These are phyloP conservation scores for Thielaviopsis euricoi DNA, from an alignment of 2,329 filamentous ascomycete genomes.

Conservation along the genomic window DNA sequence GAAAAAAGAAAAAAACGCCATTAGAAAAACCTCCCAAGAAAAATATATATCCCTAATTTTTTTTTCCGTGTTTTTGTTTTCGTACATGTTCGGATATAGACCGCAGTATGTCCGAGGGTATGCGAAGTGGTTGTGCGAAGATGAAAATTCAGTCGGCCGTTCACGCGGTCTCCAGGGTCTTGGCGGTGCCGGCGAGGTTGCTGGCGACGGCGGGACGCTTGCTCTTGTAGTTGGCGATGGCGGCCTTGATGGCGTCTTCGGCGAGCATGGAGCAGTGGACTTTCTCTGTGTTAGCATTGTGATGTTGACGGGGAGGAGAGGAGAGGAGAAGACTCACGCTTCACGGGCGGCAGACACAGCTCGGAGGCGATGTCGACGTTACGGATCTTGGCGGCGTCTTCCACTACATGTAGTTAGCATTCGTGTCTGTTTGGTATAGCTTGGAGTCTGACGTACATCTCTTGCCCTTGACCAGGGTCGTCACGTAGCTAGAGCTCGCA, in stretches of 20 bases:
- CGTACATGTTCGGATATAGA: no score
- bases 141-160: no score
- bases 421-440: no score
- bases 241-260: conserved; percentile 81
- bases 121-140: no score
- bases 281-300: conserved; percentile 19
- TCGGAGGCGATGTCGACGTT: conserved; percentile 99
- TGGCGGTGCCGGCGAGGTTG: conserved; percentile 58
- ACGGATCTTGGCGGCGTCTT: conserved; percentile 80
- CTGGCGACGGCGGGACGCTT: conserved; percentile 50
- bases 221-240: conserved; percentile 78
- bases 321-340: conserved; percentile 52
- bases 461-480: conserved; percentile 93
- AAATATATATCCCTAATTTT: no score
- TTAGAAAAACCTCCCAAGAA: no score
- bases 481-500: conserved; percentile 85
- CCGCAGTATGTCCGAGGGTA: no score
- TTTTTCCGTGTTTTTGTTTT: no score
- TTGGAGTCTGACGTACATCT: conserved; percentile 22
- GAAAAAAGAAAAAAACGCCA: no score
- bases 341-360: conserved; percentile 74
- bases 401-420: conserved; percentile 30
- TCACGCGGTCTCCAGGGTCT: conserved; percentile 9
- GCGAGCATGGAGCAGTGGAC: conserved; percentile 87
- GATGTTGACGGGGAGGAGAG: background rate